Evolutionary conservation across 2,329 filamentous ascomycete species (phyloP).

Genomic region (Cercospora nicotianae): DNA sequence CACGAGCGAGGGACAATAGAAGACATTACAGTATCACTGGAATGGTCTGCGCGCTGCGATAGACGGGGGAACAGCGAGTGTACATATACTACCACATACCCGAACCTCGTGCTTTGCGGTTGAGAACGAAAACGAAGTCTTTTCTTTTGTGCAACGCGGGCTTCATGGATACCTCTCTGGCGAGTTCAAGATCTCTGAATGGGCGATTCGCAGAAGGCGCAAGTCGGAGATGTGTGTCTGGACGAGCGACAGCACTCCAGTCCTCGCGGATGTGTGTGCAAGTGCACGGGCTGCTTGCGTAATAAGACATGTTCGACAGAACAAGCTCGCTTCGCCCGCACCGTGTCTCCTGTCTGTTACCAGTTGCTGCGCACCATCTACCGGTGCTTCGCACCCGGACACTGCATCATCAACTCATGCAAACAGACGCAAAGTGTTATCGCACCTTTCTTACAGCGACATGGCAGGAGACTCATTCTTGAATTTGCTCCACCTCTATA

Average conservation of each 20-base stretch:
- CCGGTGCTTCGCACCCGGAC: neutral
- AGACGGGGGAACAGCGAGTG: neutral
- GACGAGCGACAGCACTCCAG: neutral
- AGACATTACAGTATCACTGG: neutral
- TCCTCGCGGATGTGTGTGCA: neutral
- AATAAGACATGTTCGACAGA: neutral
- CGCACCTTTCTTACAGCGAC: neutral
- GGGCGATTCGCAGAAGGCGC: neutral
- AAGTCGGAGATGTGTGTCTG: neutral
- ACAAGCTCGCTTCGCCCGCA: neutral
- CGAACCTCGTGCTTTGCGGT: conserved; percentile 10
- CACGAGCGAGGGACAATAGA: conserved; percentile 8
- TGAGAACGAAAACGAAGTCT: neutral
- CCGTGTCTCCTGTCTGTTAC: neutral
- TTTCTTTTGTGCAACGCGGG: neutral
- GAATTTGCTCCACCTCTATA: neutral
- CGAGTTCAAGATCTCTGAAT: neutral
- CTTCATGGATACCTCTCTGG: neutral
- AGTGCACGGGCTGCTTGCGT: neutral
- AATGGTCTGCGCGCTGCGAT: neutral
- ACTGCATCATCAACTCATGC: neutral
- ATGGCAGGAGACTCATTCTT: neutral
- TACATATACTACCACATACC: conserved; percentile 7
- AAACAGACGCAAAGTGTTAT: neutral
- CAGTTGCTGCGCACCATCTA: neutral